phyloP scores from a whole-genome alignment of 2,329 filamentous ascomycete species.

The Cercospora janseana region DNA sequence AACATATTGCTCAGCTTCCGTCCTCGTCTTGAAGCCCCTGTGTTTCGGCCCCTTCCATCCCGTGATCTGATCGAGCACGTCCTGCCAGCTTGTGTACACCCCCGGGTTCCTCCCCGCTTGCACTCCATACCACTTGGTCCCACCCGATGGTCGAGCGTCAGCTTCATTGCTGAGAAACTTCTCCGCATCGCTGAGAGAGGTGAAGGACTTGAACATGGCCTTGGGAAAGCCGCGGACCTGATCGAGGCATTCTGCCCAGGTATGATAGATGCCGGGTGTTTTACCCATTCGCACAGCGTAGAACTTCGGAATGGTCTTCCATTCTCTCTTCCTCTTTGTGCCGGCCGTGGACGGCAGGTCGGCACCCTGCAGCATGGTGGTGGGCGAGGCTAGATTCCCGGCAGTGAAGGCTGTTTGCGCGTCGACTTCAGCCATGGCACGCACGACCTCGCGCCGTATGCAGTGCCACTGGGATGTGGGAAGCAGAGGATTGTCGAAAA shows the following conservation, averaged over 20 bases:
- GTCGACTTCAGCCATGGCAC: slow-evolving; percentile 24
- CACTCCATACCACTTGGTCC: slow-evolving; percentile 59
- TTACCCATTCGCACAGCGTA: slow-evolving; percentile 63
- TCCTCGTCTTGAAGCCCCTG: slow-evolving; percentile 48
- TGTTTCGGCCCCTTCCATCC: slow-evolving; percentile 67
- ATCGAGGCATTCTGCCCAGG: slow-evolving; percentile 60
- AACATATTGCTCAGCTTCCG: slow-evolving; percentile 78
- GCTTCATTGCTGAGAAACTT: slow-evolving; percentile 66
- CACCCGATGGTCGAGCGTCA: slow-evolving; percentile 20
- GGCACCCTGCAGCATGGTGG: slow-evolving; percentile 3
- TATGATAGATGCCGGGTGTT: slow-evolving; percentile 61
- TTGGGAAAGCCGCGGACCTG: slow-evolving; percentile 61
- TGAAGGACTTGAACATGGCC: slow-evolving; percentile 69
- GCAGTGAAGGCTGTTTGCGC: slow-evolving; percentile 37
- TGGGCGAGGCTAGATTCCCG: slow-evolving; percentile 24
- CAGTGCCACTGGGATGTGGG: slow-evolving; percentile 1
- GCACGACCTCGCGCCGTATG: background rate
- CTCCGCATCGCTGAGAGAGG: slow-evolving; percentile 70
- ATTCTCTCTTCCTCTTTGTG: slow-evolving; percentile 56
- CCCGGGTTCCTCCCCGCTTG: slow-evolving; percentile 58
- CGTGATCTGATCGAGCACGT: slow-evolving; percentile 69
- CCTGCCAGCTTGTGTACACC: slow-evolving; percentile 66
- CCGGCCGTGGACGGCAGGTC: slow-evolving; percentile 32
- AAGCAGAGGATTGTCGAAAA: slow-evolving; percentile 13
- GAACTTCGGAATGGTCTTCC: slow-evolving; percentile 51